phyloP scores from a whole-genome alignment of 1,284 basidiomycete genomes.

The Leccinum insolens region DNA sequence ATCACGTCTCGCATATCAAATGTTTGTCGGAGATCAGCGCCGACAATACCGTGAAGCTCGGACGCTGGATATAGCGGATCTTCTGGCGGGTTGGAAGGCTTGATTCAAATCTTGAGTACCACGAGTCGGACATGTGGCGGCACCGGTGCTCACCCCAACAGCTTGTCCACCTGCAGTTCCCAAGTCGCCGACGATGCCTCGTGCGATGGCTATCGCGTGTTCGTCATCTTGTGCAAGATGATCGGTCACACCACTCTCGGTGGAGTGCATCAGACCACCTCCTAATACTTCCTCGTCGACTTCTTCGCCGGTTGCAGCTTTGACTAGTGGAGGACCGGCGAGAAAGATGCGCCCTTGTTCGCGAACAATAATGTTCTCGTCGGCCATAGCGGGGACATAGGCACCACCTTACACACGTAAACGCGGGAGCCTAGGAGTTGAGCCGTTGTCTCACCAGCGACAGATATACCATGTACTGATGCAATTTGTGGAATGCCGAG shows the following conservation, averaged over 20 bases:
- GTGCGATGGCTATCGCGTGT: slow-evolving; percentile 85
- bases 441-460: slow-evolving; percentile 60
- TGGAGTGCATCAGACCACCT: slow-evolving; percentile 93
- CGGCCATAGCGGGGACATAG: slow-evolving; percentile 96
- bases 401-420: slow-evolving; percentile 62
- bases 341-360: slow-evolving; percentile 95
- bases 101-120: slow-evolving; percentile 18
- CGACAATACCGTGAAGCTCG: slow-evolving; percentile 91
- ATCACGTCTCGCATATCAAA: slow-evolving; percentile 97
- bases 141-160: slow-evolving; percentile 47
- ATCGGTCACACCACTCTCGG: slow-evolving; percentile 92
- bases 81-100: slow-evolving; percentile 65
- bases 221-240: slow-evolving; percentile 89
- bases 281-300: slow-evolving; percentile 93
- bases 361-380: slow-evolving; percentile 93
- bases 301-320: slow-evolving; percentile 92
- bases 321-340: slow-evolving; percentile 94
- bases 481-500: slow-evolving; percentile 91
- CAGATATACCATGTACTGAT: slow-evolving; percentile 92
- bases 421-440: slow-evolving; percentile 9
- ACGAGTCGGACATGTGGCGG: background rate
- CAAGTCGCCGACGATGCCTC: slow-evolving; percentile 82
- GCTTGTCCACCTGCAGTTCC: slow-evolving; percentile 59
- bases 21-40: slow-evolving; percentile 82
- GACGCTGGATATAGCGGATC: slow-evolving; percentile 79